Percentiles rank a stretch among this genome's conserved stretches.
Conservation (phyloP, 1,139 yeast species). For the Saccharomycopsis hybrid region DNA sequence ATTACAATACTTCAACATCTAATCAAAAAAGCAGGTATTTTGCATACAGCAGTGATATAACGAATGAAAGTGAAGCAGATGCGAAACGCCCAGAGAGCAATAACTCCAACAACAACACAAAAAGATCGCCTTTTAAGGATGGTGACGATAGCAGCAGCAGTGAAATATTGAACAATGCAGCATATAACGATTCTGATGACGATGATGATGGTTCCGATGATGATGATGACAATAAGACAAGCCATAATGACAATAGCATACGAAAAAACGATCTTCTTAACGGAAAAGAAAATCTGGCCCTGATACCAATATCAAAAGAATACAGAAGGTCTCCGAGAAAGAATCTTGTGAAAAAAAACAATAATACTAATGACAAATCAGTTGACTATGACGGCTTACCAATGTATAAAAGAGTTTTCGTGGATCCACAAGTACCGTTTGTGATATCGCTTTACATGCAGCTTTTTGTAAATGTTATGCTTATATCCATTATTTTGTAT, state of each 20-base stretch:
- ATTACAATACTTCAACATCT: constrained; percentile 18
- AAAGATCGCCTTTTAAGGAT: neutral
- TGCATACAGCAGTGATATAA: constrained; percentile 20
- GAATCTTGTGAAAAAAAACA: neutral
- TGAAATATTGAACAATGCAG: neutral
- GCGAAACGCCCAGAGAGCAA: constrained; percentile 1
- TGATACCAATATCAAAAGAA: too few relatives aligned
- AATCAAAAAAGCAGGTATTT: neutral
- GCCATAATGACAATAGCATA: neutral
- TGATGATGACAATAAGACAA: neutral
- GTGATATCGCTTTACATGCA: constrained; percentile 69
- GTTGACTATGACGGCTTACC: neutral
- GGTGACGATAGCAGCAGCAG: neutral
- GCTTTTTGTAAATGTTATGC: constrained; percentile 53
- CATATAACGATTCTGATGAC: neutral
- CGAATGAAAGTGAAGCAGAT: constrained; percentile 21
- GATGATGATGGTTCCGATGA: neutral
- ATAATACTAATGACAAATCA: neutral
- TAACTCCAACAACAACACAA: neutral
- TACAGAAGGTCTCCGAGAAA: neutral
- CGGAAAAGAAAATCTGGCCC: too few relatives aligned
- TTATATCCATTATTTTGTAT: constrained; percentile 50
- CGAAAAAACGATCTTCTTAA: too few relatives aligned
- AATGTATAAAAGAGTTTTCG: neutral
- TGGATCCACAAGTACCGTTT: constrained; percentile 58